Base-by-base conservation (phyloP, 2,329 filamentous ascomycete genomes). In the Diaporthe sp. region DNA sequence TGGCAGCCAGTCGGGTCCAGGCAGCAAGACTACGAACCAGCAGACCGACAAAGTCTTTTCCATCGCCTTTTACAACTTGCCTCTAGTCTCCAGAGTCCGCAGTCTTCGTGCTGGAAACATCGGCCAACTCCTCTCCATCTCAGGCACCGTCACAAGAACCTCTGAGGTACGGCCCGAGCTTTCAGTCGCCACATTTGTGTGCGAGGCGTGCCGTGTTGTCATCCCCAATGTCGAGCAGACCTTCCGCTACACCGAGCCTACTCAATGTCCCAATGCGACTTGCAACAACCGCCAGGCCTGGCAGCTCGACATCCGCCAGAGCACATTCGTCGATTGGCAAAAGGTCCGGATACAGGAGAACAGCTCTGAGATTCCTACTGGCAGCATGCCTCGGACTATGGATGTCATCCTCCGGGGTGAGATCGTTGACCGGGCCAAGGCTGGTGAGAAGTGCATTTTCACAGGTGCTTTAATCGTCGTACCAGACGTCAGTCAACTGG, bases 261-360 rank as follows among this genome's bases (percentile, higher is more conserved):
- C 95, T 4, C 95, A 98, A 85, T 99, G 97, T 79, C 96, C 97
- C 13, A 98, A 98, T 81, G 83, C 87, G 35, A 94, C 90, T 9
- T 99, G 97, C 82, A 92, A 92, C 79, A 99, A 99, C 85, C 92
- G 97, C 35, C 87, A 93, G 74, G 95, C 94, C n/a, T 99, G 97
- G 97, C 92, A 95, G 78, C 86, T 99, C n/a, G 96, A 99, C 80
- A 98, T 99, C 80, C 90, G 95, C 57, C 96, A 97, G 83, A 98
- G 96, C 83, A 98, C 96, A 0, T 99, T 99, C 82, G 94, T 99
- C 76, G 97, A 99, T 85, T 99, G 97, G 97, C 97, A 99, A 82
- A 98, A 98, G 83, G 95, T 98, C 33, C 94, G 97, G 77, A 95
- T 98, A 76, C 97, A 99, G 84, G 97, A 99, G 84, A 99, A 98